These are phyloP conservation scores for Scheffersomyces parashehatae DNA, from an alignment of 1,139 yeast species.

Conservation along the genomic window DNA sequence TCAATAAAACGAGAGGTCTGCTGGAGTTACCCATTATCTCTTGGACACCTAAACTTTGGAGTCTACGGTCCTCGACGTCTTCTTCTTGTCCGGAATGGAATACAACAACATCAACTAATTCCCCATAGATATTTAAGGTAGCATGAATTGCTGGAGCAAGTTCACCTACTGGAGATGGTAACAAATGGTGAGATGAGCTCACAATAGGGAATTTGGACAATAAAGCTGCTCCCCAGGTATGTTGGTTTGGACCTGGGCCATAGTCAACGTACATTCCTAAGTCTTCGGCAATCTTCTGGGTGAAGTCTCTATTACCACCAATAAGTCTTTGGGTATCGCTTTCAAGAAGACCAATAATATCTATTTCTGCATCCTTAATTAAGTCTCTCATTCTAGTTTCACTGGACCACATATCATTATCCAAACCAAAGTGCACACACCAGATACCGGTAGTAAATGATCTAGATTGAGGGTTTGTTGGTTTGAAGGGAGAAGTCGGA, in stretches of 20 bases:
- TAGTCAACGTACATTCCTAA: slow-evolving; percentile 92
- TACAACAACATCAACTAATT: slow-evolving; percentile 84
- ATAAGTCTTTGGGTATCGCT: slow-evolving; percentile 91
- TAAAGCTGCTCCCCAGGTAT: slow-evolving; percentile 96
- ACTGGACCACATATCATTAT: slow-evolving; percentile 97
- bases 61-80: slow-evolving; percentile 87
- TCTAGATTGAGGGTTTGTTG: slow-evolving; percentile 75
- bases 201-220: slow-evolving; percentile 92
- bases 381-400: slow-evolving; percentile 87
- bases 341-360: slow-evolving; percentile 87
- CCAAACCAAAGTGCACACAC: slow-evolving; percentile 97
- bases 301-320: slow-evolving; percentile 93
- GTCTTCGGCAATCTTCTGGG: slow-evolving; percentile 90
- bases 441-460: slow-evolving; percentile 93
- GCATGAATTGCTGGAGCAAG: slow-evolving; percentile 98
- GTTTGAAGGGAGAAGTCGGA: slow-evolving; percentile 60
- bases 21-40: slow-evolving; percentile 77
- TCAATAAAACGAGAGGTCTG: slow-evolving; percentile 78
- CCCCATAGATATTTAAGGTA: slow-evolving; percentile 87
- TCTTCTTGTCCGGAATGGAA: slow-evolving; percentile 99
- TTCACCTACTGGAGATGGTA: slow-evolving; percentile 97
- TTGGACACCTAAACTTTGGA: slow-evolving; percentile 77
- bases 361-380: slow-evolving; percentile 81
- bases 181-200: slow-evolving; percentile 82
- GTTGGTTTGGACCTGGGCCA: slow-evolving; percentile 98